A percentile compares a stretch with the other conserved stretches of the same genome.
Conservation (phyloP, 2,329 filamentous ascomycete genomes). For the Penicillium fuscoglaucum region DNA sequence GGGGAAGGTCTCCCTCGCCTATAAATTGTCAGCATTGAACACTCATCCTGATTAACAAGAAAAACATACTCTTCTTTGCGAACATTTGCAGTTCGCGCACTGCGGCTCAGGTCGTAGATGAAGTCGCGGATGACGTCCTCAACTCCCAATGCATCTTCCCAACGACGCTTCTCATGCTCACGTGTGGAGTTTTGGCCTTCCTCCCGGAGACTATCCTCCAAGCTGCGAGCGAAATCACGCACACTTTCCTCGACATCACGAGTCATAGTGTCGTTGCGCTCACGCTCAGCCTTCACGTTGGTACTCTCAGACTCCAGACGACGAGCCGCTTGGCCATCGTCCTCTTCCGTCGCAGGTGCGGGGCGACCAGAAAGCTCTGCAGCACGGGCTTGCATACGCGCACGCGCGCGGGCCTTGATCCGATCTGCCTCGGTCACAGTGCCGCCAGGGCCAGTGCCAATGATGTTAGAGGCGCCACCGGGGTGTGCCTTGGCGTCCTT, state of each 20-base stretch:
- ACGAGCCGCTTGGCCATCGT: slow-evolving; percentile 76
- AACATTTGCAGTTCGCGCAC: slow-evolving; percentile 73
- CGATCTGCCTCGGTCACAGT: slow-evolving; percentile 89
- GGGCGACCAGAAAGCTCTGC: slow-evolving; percentile 88
- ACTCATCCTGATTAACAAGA: background rate
- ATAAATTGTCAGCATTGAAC: slow-evolving; percentile 17
- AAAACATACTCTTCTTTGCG: slow-evolving; percentile 58
- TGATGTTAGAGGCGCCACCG: slow-evolving; percentile 72
- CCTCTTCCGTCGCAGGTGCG: slow-evolving; percentile 63
- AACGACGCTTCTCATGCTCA: slow-evolving; percentile 87
- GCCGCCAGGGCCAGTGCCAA: slow-evolving; percentile 91
- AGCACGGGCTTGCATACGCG: slow-evolving; percentile 97
- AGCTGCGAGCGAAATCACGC: slow-evolving; percentile 76
- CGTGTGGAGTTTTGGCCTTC: slow-evolving; percentile 71
- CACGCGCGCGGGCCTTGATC: slow-evolving; percentile 90
- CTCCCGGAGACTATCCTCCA: slow-evolving; percentile 86
- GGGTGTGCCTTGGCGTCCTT: slow-evolving; percentile 92
- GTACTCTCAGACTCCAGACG: slow-evolving; percentile 86
- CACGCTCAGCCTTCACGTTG: slow-evolving; percentile 77
- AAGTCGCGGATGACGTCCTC: slow-evolving; percentile 97
- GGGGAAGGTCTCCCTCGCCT: slow-evolving; percentile 55
- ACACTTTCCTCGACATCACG: slow-evolving; percentile 96
- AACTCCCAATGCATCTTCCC: slow-evolving; percentile 94
- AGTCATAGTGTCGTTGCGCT: slow-evolving; percentile 95
- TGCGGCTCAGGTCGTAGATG: slow-evolving; percentile 92